Evolutionary conservation across 2,329 filamentous ascomycete genomes (phyloP).

Genomic region (Plenodomus biglobosus): DNA sequence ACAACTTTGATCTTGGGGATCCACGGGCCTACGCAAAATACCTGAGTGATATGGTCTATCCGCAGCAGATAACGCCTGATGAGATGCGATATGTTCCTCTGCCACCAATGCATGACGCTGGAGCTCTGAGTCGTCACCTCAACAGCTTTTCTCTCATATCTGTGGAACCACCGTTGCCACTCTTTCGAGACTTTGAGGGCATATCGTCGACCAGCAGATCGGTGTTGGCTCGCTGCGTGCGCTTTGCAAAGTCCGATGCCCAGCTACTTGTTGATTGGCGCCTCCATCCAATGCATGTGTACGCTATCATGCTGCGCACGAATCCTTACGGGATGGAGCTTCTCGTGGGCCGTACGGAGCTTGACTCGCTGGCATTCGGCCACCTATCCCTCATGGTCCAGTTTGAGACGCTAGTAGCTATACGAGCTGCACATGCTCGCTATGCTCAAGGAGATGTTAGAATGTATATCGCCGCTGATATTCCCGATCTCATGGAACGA

Average conservation of each 20-base stretch:
- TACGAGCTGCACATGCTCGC: too few species aligned
- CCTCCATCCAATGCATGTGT: conserved; percentile 3
- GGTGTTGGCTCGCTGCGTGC: conserved; percentile 6
- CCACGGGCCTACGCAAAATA: not conserved
- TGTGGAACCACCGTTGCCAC: not conserved
- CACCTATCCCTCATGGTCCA: too few species aligned
- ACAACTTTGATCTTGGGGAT: not conserved
- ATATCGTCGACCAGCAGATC: not conserved
- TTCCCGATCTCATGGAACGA: too few species aligned
- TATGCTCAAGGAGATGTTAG: too few species aligned
- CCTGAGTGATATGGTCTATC: too few species aligned
- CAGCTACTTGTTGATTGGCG: conserved; percentile 3
- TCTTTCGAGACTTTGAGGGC: not conserved
- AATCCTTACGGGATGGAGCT: conserved; percentile 3
- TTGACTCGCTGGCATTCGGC: too few species aligned
- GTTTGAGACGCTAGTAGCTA: too few species aligned
- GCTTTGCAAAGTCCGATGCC: conserved; percentile 5
- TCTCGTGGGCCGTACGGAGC: too few species aligned
- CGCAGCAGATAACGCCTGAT: not conserved
- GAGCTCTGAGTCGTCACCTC: not conserved
- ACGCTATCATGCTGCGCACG: conserved; percentile 6
- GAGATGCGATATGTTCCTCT: not conserved
- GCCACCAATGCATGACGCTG: not conserved
- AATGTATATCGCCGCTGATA: too few species aligned
- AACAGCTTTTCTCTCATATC: not conserved